Base-by-base conservation (phyloP, 148 eudicot genomes). In the Rhododendron simsii region DNA sequence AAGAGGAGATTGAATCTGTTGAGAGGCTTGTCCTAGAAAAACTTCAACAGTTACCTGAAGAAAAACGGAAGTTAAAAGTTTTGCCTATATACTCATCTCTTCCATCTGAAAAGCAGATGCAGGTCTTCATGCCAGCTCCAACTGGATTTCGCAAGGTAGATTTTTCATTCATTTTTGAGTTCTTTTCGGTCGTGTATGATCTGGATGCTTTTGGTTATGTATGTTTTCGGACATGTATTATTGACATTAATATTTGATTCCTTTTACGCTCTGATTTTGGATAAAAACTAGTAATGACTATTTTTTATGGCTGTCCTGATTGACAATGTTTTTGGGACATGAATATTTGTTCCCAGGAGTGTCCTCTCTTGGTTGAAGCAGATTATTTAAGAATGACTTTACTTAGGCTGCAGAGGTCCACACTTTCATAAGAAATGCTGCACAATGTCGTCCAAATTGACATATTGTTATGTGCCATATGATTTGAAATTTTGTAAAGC, bases 1-100 rank as follows among this genome's bases (percentile, higher is more conserved):
- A 97, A 93, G 98, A 97, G 89, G 99, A 97, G 87, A 97, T 97
- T 90, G 99, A 97, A 93, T 90, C 95, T 50, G 95, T 94, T 78
- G 98, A 95, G 89, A 91, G 95, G 86, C 95, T 97, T 88, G 88
- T 95, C 84, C 90, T 88, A 75, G 95, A 93, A 83, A 92, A 89
- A 88, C 89, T 92, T 85, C 92, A 78, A 78, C 95, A 93, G 85
- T 86, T 95, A 83, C 94, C 98, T 18, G 92, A 93, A 86, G 85
- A 86, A 85, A 90, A 87, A 59, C 95, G 89, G 80, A 91, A 93
- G 85, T 91, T 97, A 39, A 44, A 88, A 80, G 91, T 90, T 80
- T 78, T 93, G 84, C 89, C 98, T 65, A 93, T 97, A 83, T 94
- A 91, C 86, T 94, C 99, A 28, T 94, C 95, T 90, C 98, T 97